Conservation (phyloP, 805 yeast species). For the Schwanniomyces vanrijiae region DNA sequence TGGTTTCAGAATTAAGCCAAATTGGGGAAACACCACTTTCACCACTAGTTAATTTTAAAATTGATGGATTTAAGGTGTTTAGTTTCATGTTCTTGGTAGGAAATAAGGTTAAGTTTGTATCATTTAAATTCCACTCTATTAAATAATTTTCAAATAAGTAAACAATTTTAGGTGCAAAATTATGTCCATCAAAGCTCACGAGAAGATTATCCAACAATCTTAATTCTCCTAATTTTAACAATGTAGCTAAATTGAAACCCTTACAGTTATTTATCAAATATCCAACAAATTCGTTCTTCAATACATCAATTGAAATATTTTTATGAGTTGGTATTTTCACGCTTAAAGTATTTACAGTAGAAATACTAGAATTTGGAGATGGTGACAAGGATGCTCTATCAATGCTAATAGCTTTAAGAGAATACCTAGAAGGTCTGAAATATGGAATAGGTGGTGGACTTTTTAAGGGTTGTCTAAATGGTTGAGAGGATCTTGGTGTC, state of each 20-base stretch:
- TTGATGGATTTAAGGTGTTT: constrained; percentile 23
- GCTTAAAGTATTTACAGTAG: constrained; percentile 16
- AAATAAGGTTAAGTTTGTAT: constrained; percentile 7
- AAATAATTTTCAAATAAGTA: constrained; percentile 36
- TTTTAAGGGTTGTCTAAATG: neutral
- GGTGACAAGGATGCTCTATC: constrained; percentile 11
- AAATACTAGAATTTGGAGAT: constrained; percentile 19
- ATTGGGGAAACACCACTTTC: constrained; percentile 10
- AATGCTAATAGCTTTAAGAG: neutral
- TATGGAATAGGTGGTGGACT: neutral
- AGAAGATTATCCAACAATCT: constrained; percentile 35
- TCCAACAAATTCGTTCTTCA: constrained; percentile 29
- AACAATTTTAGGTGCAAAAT: constrained; percentile 13
- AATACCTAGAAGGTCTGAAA: neutral
- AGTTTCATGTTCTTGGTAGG: constrained; percentile 13
- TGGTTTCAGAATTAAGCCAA: constrained; percentile 26
- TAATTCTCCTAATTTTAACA: constrained; percentile 33
- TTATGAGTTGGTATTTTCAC: constrained; percentile 17
- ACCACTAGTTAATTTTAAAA: constrained; percentile 16
- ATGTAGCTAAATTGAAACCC: constrained; percentile 20
- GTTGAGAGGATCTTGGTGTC: neutral
- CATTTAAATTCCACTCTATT: constrained; percentile 19
- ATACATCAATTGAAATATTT: constrained; percentile 21
- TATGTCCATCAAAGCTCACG: constrained; percentile 17
- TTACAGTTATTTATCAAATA: constrained; percentile 24